Conservation (phyloP, 1,284 basidiomycete species). For the Tylopilus orsonianus region DNA sequence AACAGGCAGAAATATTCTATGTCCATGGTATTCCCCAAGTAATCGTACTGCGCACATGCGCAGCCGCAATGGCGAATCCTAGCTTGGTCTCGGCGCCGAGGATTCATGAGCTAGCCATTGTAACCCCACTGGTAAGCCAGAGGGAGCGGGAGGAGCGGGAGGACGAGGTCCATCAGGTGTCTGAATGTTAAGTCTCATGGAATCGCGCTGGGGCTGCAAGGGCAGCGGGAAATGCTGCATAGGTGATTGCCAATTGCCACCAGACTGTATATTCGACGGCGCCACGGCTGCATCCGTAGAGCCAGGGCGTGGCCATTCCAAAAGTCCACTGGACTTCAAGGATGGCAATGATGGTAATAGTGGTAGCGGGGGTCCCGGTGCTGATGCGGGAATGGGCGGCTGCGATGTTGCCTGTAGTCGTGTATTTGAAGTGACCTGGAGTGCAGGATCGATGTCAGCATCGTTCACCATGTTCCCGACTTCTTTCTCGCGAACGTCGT, state of each 20-base stretch:
- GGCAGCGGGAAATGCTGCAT: slow-evolving; percentile 25
- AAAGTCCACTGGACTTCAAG: slow-evolving; percentile 67
- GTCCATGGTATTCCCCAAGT: background rate
- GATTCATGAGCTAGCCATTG: slow-evolving; percentile 59
- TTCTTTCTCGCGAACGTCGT: slow-evolving; percentile 30
- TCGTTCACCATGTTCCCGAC: slow-evolving; percentile 25
- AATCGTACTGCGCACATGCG: background rate
- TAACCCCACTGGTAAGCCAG: slow-evolving; percentile 55
- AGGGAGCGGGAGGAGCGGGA: slow-evolving; percentile 30
- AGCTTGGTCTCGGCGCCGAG: slow-evolving; percentile 32
- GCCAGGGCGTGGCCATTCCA: slow-evolving; percentile 48
- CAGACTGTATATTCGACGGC: slow-evolving; percentile 12
- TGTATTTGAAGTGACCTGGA: slow-evolving; percentile 25
- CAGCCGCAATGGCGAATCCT: slow-evolving; percentile 2
- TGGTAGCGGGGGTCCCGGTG: background rate
- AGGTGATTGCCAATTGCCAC: slow-evolving; percentile 26
- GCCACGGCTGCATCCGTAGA: slow-evolving; percentile 18
- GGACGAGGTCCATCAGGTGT: slow-evolving; percentile 22
- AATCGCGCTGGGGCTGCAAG: slow-evolving; percentile 22
- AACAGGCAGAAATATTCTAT: background rate
- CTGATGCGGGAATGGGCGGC: slow-evolving; percentile 5
- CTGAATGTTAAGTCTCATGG: slow-evolving; percentile 14
- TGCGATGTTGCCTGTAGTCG: slow-evolving; percentile 20
- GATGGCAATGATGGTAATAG: slow-evolving; percentile 56
- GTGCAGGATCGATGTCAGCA: slow-evolving; percentile 33